phyloP scores from a whole-genome alignment of 1,284 basidiomycete genomes.

The Trametes pubescens region DNA sequence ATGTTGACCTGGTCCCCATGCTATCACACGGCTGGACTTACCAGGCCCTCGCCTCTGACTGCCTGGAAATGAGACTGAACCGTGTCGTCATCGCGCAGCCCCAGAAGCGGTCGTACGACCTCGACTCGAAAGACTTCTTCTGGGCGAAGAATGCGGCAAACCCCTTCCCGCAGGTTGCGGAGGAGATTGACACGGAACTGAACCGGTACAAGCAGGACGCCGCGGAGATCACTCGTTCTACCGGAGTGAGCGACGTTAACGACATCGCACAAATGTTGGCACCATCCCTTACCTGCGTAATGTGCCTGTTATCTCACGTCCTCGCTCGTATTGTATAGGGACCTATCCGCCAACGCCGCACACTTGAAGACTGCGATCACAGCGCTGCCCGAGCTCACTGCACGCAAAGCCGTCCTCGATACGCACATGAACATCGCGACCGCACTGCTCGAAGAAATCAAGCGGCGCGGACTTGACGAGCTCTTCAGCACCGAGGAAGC shows the following conservation, averaged over 20 bases:
- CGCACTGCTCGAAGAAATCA: conserved; percentile 94
- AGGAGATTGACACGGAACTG: conserved; percentile 95
- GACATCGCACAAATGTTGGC: conserved; percentile 93
- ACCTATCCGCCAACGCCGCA: conserved; percentile 93
- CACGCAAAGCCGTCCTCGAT: conserved; percentile 95
- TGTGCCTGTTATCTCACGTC: not conserved
- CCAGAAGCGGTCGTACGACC: conserved; percentile 92
- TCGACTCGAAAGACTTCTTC: conserved; percentile 99
- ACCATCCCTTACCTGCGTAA: conserved; percentile 9
- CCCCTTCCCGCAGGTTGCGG: conserved; percentile 98
- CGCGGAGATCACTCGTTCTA: conserved; percentile 95
- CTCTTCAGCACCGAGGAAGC: conserved; percentile 97
- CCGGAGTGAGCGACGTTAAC: conserved; percentile 95
- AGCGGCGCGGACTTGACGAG: conserved; percentile 94
- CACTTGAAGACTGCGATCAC: conserved; percentile 99
- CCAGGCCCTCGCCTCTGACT: conserved; percentile 97
- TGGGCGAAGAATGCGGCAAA: conserved; percentile 97
- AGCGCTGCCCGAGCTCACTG: conserved; percentile 96
- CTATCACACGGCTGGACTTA: conserved; percentile 99
- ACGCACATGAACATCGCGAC: conserved; percentile 99
- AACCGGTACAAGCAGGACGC: conserved; percentile 97
- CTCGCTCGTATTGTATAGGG: conserved; percentile 60
- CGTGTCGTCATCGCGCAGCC: conserved; percentile 83
- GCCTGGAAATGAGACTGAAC: conserved; percentile 97
- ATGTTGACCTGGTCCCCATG: conserved; percentile 95